Percentiles rank a stretch among this genome's conserved stretches.
These are phyloP conservation scores for Phytophthora macrochlamydospora DNA, from an alignment of 352 stramenopile species.

Conservation along the genomic window DNA sequence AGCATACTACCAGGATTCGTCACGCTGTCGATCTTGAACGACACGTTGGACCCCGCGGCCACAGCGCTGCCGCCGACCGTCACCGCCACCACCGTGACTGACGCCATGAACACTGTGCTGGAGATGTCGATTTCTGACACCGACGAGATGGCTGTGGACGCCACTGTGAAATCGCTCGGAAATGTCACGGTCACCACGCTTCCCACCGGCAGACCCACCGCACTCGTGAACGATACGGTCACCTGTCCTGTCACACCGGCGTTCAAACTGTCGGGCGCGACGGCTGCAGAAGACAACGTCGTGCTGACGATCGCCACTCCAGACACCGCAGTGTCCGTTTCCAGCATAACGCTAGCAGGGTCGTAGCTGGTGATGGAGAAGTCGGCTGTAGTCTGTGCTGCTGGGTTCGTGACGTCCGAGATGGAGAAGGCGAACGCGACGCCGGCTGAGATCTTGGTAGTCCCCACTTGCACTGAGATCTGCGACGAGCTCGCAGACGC, in stretches of 20 bases:
- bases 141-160: slow-evolving; percentile 22
- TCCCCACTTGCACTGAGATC: slow-evolving; percentile 25
- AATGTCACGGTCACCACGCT: slow-evolving; percentile 47
- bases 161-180: slow-evolving; percentile 40
- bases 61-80: slow-evolving; percentile 32
- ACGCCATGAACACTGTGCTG: slow-evolving; percentile 27
- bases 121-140: slow-evolving; percentile 29
- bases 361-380: slow-evolving; percentile 39
- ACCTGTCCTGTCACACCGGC: slow-evolving; percentile 31
- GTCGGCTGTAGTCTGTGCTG: slow-evolving; percentile 9
- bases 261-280: slow-evolving; percentile 34
- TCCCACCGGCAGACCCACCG: slow-evolving; percentile 33
- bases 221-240: slow-evolving; percentile 46
- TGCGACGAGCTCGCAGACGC: slow-evolving; percentile 18
- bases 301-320: slow-evolving; percentile 19
- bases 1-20: slow-evolving; percentile 49
- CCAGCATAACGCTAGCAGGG: slow-evolving; percentile 10
- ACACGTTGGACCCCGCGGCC: slow-evolving; percentile 25
- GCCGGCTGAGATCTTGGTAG: slow-evolving; percentile 20
- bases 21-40: slow-evolving; percentile 51
- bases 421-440: slow-evolving; percentile 36
- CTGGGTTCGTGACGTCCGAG: slow-evolving; percentile 40
- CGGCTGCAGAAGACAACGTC: slow-evolving; percentile 11
- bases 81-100: slow-evolving; percentile 30
- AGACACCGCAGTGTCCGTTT: slow-evolving; percentile 9